Evolutionary conservation across 2,329 filamentous ascomycete species (phyloP).

Genomic region (Dryadomyces quercivorus): DNA sequence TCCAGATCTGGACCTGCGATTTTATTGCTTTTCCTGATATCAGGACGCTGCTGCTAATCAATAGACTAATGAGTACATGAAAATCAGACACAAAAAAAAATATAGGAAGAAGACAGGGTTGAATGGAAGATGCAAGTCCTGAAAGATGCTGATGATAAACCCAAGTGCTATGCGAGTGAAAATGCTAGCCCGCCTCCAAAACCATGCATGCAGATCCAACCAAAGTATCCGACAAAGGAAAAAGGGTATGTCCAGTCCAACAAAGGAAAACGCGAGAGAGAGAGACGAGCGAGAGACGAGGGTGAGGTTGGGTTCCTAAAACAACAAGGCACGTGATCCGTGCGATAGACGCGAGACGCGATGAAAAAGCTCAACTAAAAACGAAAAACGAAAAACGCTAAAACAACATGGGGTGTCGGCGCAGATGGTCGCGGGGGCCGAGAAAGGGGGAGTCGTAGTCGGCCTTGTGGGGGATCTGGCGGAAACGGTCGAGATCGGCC

Average conservation of each 20-base stretch:
- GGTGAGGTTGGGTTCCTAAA: background rate
- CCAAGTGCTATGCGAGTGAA: too few species aligned
- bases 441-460: background rate
- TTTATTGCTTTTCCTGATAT: background rate
- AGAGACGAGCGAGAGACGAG: background rate
- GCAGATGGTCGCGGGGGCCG: background rate
- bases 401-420: background rate
- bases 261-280: background rate
- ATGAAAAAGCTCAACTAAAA: too few species aligned
- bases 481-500: conserved; percentile 35
- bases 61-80: conserved; percentile 1
- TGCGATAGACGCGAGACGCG: too few species aligned
- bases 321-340: too few species aligned
- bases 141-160: background rate
- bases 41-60: background rate
- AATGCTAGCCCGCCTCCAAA: background rate
- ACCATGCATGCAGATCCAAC: background rate
- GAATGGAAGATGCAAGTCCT: background rate
- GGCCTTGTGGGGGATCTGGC: background rate
- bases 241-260: background rate
- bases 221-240: too few species aligned
- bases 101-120: background rate
- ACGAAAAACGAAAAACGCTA: too few species aligned
- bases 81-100: background rate
- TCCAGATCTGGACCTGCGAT: background rate